These are phyloP conservation scores for Globisporangium splendens DNA, from an alignment of 352 stramenopile species.

Conservation along the genomic window DNA sequence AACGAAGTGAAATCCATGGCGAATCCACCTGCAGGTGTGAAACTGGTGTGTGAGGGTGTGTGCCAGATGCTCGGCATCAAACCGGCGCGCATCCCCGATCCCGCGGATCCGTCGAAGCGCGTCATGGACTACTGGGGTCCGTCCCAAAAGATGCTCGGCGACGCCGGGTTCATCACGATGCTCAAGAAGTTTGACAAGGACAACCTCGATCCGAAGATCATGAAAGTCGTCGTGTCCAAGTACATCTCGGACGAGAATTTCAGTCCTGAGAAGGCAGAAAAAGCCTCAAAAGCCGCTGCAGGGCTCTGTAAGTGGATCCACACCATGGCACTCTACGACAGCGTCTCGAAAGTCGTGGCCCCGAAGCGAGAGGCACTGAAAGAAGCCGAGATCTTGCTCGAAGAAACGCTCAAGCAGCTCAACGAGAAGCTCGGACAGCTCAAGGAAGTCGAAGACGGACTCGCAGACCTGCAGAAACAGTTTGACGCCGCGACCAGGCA, in stretches of 20 bases:
- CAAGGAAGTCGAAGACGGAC: constrained; percentile 89
- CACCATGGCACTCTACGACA: constrained; percentile 92
- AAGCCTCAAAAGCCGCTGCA: constrained; percentile 90
- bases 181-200: constrained; percentile 92
- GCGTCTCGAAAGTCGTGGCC: constrained; percentile 90
- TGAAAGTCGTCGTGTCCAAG: constrained; percentile 85
- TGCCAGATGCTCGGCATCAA: constrained; percentile 95
- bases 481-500: constrained; percentile 88
- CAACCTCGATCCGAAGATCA: constrained; percentile 84
- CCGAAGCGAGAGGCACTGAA: constrained; percentile 89
- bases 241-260: constrained; percentile 93
- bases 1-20: constrained; percentile 93
- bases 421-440: constrained; percentile 90
- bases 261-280: constrained; percentile 89
- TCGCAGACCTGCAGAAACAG: constrained; percentile 83
- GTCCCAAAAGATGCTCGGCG: constrained; percentile 91
- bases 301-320: constrained; percentile 93
- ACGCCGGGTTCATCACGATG: constrained; percentile 90
- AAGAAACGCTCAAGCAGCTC: constrained; percentile 87
- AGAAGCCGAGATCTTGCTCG: constrained; percentile 80
- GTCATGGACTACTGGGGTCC: constrained; percentile 96
- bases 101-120: constrained; percentile 86
- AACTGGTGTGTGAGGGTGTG: constrained; percentile 92
- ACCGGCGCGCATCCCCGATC: constrained; percentile 89
- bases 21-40: constrained; percentile 91